Evolutionary conservation across 768 basidiomycete genomes (phyloP).

Genomic region (Pleurotus giganteus): DNA sequence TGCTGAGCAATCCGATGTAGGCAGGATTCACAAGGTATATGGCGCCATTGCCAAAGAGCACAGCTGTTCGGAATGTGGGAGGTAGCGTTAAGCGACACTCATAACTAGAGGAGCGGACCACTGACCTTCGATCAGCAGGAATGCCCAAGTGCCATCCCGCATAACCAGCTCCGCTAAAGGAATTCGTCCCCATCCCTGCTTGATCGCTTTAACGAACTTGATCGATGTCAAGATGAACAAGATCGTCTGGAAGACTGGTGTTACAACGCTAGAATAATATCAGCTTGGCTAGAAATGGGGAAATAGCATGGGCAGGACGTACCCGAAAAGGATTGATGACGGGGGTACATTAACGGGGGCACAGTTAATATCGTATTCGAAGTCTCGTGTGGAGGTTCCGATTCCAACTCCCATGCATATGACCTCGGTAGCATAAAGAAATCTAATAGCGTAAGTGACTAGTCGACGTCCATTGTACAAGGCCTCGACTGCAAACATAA

Average conservation of each 20-base stretch:
- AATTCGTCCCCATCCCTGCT: slow-evolving; percentile 12
- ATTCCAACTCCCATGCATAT: slow-evolving; percentile 2
- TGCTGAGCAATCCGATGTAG: not conserved
- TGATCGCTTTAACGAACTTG: slow-evolving; percentile 11
- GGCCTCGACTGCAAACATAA: slow-evolving; percentile 2
- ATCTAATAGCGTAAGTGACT: not conserved
- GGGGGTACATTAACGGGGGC: slow-evolving; percentile 19
- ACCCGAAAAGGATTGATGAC: slow-evolving; percentile 31
- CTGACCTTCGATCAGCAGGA: slow-evolving; percentile 16
- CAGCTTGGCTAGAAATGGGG: too few relatives aligned
- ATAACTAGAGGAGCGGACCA: not conserved
- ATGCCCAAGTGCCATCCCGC: slow-evolving; percentile 18
- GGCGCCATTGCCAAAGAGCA: not conserved
- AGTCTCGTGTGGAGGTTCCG: not conserved
- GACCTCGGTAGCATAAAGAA: not conserved
- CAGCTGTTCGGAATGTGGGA: not conserved
- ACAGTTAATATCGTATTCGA: not conserved
- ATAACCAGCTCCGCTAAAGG: slow-evolving; percentile 13
- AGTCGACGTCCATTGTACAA: not conserved
- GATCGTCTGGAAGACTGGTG: slow-evolving; percentile 10
- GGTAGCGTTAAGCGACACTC: not conserved
- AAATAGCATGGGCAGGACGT: slow-evolving; percentile 12
- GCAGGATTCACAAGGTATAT: not conserved
- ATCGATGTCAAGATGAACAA: slow-evolving; percentile 16
- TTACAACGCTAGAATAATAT: not conserved